Percentiles rank a stretch among this genome's conserved stretches.
Conservation (phyloP, 192 early-diverging fungal species). For the Backusella luteola region DNA sequence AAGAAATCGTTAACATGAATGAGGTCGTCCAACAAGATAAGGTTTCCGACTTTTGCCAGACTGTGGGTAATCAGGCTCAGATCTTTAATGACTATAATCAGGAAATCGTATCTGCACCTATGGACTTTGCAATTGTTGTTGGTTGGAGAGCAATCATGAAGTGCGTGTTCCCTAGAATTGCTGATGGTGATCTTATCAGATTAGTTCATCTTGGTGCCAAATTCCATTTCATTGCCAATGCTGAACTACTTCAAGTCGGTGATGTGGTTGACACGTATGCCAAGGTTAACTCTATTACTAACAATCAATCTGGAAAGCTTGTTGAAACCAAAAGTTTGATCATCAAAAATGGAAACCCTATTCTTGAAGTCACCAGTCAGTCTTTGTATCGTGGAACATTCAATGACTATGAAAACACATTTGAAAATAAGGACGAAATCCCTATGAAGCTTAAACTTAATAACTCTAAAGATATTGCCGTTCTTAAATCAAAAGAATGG, state of each 20-base stretch:
- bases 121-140: conserved; percentile 95
- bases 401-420: conserved; percentile 84
- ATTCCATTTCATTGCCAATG: conserved; percentile 79
- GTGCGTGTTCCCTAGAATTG: conserved; percentile 88
- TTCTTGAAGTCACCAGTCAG: conserved; percentile 83
- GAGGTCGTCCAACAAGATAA: conserved; percentile 55
- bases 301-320: conserved; percentile 88
- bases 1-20: conserved; percentile 63
- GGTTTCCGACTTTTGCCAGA: conserved; percentile 73
- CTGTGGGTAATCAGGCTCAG: conserved; percentile 72
- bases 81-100: conserved; percentile 69
- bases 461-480: conserved; percentile 82
- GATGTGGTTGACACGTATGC: conserved; percentile 85
- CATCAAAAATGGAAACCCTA: conserved; percentile 65
- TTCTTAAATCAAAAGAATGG: conserved; percentile 90
- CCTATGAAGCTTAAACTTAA: conserved; percentile 70
- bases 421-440: conserved; percentile 80
- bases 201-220: conserved; percentile 93
- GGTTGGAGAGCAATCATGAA: conserved; percentile 89
- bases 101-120: conserved; percentile 71
- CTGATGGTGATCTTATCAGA: conserved; percentile 89
- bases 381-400: conserved; percentile 94
- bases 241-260: conserved; percentile 70
- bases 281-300: conserved; percentile 80
- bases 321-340: conserved; percentile 85